Evolutionary conservation across 2,329 filamentous ascomycete genomes (phyloP).

Genomic region (Beauveria asiatica): DNA sequence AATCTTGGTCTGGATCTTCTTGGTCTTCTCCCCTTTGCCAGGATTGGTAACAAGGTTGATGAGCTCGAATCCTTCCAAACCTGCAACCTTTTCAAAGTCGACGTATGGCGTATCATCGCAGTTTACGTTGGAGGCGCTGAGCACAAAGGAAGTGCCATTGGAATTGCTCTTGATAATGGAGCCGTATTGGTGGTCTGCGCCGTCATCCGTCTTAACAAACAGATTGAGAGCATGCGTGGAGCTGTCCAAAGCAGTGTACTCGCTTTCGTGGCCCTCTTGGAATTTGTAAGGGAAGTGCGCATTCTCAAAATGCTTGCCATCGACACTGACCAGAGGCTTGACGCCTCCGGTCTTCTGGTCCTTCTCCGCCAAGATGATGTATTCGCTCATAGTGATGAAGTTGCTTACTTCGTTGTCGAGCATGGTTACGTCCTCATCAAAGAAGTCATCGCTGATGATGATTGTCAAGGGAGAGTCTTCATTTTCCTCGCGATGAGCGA

Average conservation of each 20-base stretch:
- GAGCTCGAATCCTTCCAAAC: slow-evolving; percentile 80
- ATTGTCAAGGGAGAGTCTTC: slow-evolving; percentile 58
- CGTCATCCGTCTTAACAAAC: slow-evolving; percentile 73
- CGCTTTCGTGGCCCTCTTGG: slow-evolving; percentile 64
- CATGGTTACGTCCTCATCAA: slow-evolving; percentile 47
- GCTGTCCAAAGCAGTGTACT: slow-evolving; percentile 90
- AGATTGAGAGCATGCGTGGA: slow-evolving; percentile 91
- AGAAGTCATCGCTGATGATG: slow-evolving; percentile 71
- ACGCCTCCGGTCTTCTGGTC: slow-evolving; percentile 61
- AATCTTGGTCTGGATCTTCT: slow-evolving; percentile 82
- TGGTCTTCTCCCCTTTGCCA: slow-evolving; percentile 65
- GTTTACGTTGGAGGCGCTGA: slow-evolving; percentile 76
- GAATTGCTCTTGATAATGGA: slow-evolving; percentile 97
- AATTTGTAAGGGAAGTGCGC: slow-evolving; percentile 85
- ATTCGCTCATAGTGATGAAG: slow-evolving; percentile 94
- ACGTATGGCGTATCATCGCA: slow-evolving; percentile 69
- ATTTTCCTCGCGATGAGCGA: slow-evolving; percentile 46
- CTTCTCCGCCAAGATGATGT: slow-evolving; percentile 78
- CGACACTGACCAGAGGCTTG: slow-evolving; percentile 72
- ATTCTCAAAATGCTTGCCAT: slow-evolving; percentile 73
- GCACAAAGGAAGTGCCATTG: slow-evolving; percentile 89
- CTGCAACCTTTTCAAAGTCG: slow-evolving; percentile 93
- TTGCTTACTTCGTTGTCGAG: slow-evolving; percentile 58
- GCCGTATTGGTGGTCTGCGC: slow-evolving; percentile 61
- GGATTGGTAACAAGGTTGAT: slow-evolving; percentile 79